Percentiles rank a stretch among this genome's conserved stretches.
Evolutionary conservation across 2,329 filamentous ascomycete genomes (phyloP).

Genomic region (Fusarium illudens): DNA sequence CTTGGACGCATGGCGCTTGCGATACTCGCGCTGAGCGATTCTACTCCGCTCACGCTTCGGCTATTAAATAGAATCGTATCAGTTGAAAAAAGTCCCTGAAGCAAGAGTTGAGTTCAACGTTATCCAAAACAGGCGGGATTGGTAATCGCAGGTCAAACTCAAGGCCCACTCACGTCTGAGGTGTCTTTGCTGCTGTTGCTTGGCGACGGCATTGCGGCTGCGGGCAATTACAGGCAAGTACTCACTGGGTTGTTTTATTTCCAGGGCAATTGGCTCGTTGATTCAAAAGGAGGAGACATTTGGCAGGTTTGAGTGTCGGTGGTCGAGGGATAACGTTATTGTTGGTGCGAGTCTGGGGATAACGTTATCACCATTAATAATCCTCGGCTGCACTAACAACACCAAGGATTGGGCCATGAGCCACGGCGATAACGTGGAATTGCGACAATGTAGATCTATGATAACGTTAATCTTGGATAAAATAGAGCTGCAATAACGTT

Average conservation of each 20-base stretch:
- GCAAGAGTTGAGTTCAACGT: neutral
- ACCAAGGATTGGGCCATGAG: neutral
- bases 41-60: constrained; percentile 40
- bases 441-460: neutral
- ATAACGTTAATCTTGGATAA: constrained; percentile 6
- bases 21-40: constrained; percentile 40
- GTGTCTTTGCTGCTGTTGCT: constrained; percentile 14
- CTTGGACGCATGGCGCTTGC: constrained; percentile 38
- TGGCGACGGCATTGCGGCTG: constrained; percentile 26
- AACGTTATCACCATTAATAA: constrained; percentile 23
- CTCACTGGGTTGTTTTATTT: neutral
- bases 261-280: neutral
- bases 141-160: constrained; percentile 22
- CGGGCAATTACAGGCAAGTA: neutral
- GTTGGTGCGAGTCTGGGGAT: neutral
- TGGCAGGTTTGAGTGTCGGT: neutral
- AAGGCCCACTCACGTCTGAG: constrained; percentile 26
- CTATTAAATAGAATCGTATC: constrained; percentile 10
- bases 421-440: neutral
- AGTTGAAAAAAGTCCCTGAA: neutral
- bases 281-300: neutral
- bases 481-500: neutral
- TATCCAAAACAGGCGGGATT: constrained; percentile 1
- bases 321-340: constrained; percentile 22
- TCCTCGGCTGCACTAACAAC: neutral